Evolutionary conservation across 2,329 filamentous ascomycete species (phyloP).

Genomic region (Aspergillus unguis): DNA sequence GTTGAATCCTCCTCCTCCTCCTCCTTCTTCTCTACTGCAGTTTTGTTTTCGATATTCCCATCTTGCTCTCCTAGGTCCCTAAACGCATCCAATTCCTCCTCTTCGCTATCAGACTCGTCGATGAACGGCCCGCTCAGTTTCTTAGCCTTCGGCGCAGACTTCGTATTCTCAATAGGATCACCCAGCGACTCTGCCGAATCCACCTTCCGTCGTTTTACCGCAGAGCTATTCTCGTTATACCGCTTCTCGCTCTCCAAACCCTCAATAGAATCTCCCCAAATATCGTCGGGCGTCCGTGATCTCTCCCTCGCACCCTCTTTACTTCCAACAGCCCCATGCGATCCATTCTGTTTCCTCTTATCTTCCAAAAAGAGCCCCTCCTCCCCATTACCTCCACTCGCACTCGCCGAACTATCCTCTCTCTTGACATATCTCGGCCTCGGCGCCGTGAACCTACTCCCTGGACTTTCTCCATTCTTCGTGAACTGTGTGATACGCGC

Average conservation of each 20-base stretch:
- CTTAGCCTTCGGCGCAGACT: conserved; percentile 4
- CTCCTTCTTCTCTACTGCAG: not conserved
- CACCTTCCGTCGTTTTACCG: conserved; percentile 35
- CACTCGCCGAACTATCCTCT: not conserved
- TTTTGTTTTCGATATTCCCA: not conserved
- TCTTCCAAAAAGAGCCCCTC: conserved; percentile 36
- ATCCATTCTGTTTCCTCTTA: conserved; percentile 18
- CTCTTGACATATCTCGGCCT: conserved; percentile 7
- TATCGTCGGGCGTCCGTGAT: conserved; percentile 33
- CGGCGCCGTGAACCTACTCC: conserved; percentile 23
- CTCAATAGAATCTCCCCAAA: conserved; percentile 26
- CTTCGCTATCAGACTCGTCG: conserved; percentile 54
- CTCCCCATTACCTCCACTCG: not conserved
- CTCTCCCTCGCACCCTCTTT: conserved; percentile 8
- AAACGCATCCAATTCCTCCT: conserved; percentile 37
- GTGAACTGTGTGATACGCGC: conserved; percentile 54
- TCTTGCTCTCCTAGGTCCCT: conserved; percentile 18
- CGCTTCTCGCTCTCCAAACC: conserved; percentile 15
- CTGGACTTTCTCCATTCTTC: conserved; percentile 25
- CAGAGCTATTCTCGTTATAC: conserved; percentile 31
- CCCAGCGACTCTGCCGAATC: conserved; percentile 12
- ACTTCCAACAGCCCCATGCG: not conserved
- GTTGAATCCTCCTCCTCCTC: not conserved
- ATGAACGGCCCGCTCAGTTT: conserved; percentile 38
- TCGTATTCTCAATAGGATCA: not conserved